phyloP scores from a whole-genome alignment of 306 rosid species.

The Cicer chorassanicum region DNA sequence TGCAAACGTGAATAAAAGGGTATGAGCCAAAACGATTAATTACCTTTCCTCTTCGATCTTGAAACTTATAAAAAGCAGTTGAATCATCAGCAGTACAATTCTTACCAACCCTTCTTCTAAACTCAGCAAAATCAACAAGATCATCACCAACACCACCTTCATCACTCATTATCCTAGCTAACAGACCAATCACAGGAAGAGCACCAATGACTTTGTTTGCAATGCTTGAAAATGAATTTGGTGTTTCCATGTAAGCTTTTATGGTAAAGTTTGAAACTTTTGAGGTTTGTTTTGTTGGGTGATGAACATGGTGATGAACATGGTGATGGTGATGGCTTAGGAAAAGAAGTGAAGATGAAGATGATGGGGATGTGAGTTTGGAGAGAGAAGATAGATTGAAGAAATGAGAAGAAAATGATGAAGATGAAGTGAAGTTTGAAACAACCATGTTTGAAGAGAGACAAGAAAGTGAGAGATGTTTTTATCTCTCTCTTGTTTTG shows the following conservation, averaged over 20 bases:
- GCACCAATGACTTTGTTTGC: constrained; percentile 83
- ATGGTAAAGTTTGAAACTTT: constrained; percentile 46
- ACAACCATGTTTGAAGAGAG: constrained; percentile 26
- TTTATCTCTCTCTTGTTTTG: constrained; percentile 19
- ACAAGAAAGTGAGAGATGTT: constrained; percentile 12
- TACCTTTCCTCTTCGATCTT: constrained; percentile 76
- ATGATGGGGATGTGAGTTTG: constrained; percentile 52
- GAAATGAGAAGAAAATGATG: constrained; percentile 37
- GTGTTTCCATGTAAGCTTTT: constrained; percentile 75
- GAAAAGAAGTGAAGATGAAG: constrained; percentile 53
- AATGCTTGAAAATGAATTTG: constrained; percentile 65
- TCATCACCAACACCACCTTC: constrained; percentile 95
- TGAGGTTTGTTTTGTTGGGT: constrained; percentile 37
- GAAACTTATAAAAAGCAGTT: constrained; percentile 76
- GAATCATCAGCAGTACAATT: constrained; percentile 69
- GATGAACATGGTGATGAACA: constrained; percentile 51
- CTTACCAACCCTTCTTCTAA: constrained; percentile 84
- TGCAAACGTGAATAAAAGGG: neutral
- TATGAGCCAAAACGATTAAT: neutral
- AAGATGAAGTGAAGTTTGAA: constrained; percentile 35
- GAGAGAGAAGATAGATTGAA: constrained; percentile 37
- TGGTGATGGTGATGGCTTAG: constrained; percentile 48
- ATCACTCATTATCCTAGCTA: constrained; percentile 76
- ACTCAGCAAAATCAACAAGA: constrained; percentile 82
- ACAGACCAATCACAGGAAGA: constrained; percentile 80